Conservation (phyloP, 495 filamentous ascomycete genomes). For the Talaromyces thailandensis region DNA sequence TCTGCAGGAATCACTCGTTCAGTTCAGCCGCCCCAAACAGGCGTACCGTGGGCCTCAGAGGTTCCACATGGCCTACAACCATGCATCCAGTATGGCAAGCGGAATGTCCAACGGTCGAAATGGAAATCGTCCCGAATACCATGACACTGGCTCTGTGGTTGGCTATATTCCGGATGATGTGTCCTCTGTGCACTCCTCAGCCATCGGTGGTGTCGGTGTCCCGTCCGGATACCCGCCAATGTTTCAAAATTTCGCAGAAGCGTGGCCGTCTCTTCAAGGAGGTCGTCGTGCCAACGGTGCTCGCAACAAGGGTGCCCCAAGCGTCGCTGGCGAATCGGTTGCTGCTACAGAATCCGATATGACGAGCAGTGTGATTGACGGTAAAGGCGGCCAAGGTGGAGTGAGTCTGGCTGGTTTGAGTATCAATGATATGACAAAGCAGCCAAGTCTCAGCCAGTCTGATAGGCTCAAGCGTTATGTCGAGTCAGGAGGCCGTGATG, state of each 20-base stretch:
- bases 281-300: conserved; percentile 51
- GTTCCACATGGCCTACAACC: conserved; percentile 76
- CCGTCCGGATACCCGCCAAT: conserved; percentile 83
- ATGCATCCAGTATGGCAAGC: conserved; percentile 46
- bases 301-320: conserved; percentile 57
- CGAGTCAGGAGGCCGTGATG: conserved; percentile 59
- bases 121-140: conserved; percentile 59
- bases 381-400: conserved; percentile 65
- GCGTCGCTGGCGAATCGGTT: conserved; percentile 82
- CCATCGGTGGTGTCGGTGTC: conserved; percentile 72
- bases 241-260: conserved; percentile 87
- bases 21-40: conserved; percentile 90
- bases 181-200: conserved; percentile 88
- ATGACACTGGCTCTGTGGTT: conserved; percentile 78
- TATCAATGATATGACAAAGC: conserved; percentile 66
- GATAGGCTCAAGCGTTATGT: conserved; percentile 83
- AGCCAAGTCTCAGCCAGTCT: conserved; percentile 74
- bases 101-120: conserved; percentile 41
- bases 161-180: conserved; percentile 96
- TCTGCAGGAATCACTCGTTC: conserved; percentile 85
- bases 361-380: conserved; percentile 60
- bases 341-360: conserved; percentile 84
- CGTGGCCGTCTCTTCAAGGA: conserved; percentile 73
- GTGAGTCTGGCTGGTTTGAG: conserved; percentile 77
- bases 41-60: conserved; percentile 85